Percentiles rank a stretch among this genome's conserved stretches.
Conservation (phyloP, 805 yeast species). For the Candida gorgasii region DNA sequence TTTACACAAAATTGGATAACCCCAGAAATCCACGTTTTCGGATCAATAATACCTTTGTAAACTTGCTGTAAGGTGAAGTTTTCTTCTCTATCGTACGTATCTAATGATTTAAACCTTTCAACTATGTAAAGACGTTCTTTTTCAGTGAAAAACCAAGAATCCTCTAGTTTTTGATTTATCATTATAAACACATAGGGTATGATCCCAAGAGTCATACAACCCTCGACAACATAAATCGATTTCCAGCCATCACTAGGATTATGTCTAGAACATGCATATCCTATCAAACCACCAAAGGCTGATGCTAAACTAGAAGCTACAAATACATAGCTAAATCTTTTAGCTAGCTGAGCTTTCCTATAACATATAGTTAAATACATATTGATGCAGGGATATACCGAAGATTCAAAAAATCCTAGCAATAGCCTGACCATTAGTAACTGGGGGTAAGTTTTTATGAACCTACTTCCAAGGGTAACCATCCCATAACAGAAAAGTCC, state of each 20-base stretch:
- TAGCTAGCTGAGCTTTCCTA: constrained; percentile 18
- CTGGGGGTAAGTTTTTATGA: constrained; percentile 42
- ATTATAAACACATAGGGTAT: constrained; percentile 34
- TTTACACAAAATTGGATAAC: constrained; percentile 48
- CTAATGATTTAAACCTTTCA: constrained; percentile 33
- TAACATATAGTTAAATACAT: constrained; percentile 28
- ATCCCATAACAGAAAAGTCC: constrained; percentile 21
- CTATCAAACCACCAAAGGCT: constrained; percentile 74
- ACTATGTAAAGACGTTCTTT: constrained; percentile 38
- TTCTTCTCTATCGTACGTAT: constrained; percentile 32
- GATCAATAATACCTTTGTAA: neutral
- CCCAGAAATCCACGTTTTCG: constrained; percentile 34
- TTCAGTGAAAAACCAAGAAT: constrained; percentile 23
- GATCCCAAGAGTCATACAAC: constrained; percentile 29
- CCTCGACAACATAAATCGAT: constrained; percentile 54
- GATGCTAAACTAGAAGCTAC: constrained; percentile 56
- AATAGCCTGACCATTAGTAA: constrained; percentile 49
- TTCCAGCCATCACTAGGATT: constrained; percentile 53
- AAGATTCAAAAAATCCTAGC: constrained; percentile 54
- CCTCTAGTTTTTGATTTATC: constrained; percentile 39
- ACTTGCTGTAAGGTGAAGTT: constrained; percentile 22
- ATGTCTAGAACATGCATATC: constrained; percentile 50
- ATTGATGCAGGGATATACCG: constrained; percentile 50
- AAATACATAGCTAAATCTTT: constrained; percentile 37
- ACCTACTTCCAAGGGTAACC: constrained; percentile 35